Evolutionary conservation across 495 filamentous ascomycete species (phyloP).

Genomic region (Penicillium flavigenum): DNA sequence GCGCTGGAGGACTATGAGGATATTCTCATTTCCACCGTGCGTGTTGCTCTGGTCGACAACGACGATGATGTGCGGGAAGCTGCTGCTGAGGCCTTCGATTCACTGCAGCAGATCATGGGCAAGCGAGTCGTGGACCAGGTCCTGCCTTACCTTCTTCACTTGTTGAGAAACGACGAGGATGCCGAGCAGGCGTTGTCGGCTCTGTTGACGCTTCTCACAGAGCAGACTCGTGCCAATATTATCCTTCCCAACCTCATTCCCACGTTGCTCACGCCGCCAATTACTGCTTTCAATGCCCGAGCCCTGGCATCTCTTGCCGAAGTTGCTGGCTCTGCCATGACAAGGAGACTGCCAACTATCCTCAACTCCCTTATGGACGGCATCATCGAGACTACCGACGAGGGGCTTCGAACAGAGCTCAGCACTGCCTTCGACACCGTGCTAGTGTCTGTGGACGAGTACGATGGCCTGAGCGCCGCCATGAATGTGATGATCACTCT

Average conservation of each 20-base stretch:
- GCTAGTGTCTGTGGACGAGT: slow-evolving; percentile 90
- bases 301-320: slow-evolving; percentile 89
- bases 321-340: slow-evolving; percentile 86
- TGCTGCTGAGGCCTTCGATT: slow-evolving; percentile 94
- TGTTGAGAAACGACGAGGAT: slow-evolving; percentile 79
- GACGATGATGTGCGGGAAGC: slow-evolving; percentile 90
- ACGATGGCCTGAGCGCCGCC: slow-evolving; percentile 86
- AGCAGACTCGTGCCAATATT: slow-evolving; percentile 90
- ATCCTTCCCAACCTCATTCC: slow-evolving; percentile 96
- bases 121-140: slow-evolving; percentile 94
- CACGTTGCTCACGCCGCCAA: slow-evolving; percentile 84
- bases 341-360: slow-evolving; percentile 80
- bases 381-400: slow-evolving; percentile 75
- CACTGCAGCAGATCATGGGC: slow-evolving; percentile 87
- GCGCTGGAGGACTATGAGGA: slow-evolving; percentile 92
- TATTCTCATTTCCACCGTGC: slow-evolving; percentile 88
- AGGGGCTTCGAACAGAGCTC: slow-evolving; percentile 70
- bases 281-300: slow-evolving; percentile 89
- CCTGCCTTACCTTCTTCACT: slow-evolving; percentile 82
- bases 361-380: slow-evolving; percentile 92
- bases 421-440: slow-evolving; percentile 80
- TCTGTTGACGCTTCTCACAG: slow-evolving; percentile 86
- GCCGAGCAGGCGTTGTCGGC: slow-evolving; percentile 92
- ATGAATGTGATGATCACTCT: slow-evolving; percentile 90
- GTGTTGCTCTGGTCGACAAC: slow-evolving; percentile 86